A percentile compares a stretch with the other conserved stretches of the same genome.
These are phyloP conservation scores for Arabis hirsuta DNA, from an alignment of 345 rosid species.

Conservation along the genomic window DNA sequence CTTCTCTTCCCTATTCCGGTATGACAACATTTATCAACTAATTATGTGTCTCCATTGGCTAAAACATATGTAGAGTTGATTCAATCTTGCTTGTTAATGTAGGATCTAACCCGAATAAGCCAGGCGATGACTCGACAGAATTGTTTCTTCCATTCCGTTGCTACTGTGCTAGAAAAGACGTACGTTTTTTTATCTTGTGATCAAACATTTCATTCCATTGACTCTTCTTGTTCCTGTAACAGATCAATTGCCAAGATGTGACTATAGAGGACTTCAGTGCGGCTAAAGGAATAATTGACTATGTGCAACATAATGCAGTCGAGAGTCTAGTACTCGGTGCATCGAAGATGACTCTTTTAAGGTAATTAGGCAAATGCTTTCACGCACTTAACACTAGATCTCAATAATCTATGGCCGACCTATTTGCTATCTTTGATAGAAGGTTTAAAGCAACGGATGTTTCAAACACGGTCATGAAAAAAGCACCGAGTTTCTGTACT, in stretches of 20 bases:
- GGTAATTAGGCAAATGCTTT: constrained; percentile 49
- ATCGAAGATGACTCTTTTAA: constrained; percentile 60
- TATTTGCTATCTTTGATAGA: constrained; percentile 35
- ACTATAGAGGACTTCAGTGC: constrained; percentile 58
- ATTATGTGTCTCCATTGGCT: background rate
- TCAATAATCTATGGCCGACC: constrained; percentile 6
- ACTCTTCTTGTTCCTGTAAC: constrained; percentile 23
- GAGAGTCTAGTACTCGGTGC: constrained; percentile 62
- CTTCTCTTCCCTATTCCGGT: constrained; percentile 51
- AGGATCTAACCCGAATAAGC: constrained; percentile 39
- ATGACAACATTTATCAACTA: constrained; percentile 5
- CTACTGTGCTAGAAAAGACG: constrained; percentile 84
- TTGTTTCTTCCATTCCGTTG: constrained; percentile 87
- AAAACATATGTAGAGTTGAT: background rate
- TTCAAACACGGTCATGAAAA: constrained; percentile 59
- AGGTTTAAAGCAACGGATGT: constrained; percentile 70
- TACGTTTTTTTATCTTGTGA: constrained; percentile 28
- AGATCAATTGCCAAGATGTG: constrained; percentile 73
- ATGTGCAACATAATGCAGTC: constrained; percentile 42
- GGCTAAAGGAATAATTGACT: constrained; percentile 60
- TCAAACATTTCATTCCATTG: background rate
- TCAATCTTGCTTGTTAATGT: constrained; percentile 31
- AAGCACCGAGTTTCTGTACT: constrained; percentile 70
- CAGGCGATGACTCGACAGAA: constrained; percentile 52
- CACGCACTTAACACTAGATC: background rate